Evolutionary conservation across 2,329 filamentous ascomycete species (phyloP).

Genomic region (Hypoxylon sp.): DNA sequence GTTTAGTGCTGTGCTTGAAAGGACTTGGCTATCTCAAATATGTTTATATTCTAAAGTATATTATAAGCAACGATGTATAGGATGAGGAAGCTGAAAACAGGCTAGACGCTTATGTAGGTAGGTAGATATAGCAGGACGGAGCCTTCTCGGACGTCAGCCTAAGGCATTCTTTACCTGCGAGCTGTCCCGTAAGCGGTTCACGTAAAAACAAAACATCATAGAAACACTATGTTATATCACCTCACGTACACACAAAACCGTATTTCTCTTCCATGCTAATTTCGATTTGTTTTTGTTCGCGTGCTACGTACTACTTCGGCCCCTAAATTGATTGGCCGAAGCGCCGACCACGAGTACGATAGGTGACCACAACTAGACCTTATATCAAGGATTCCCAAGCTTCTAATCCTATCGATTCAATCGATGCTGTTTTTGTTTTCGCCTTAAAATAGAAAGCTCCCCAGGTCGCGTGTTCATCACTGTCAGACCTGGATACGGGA

Average conservation of each 20-base stretch:
- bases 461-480: too few species aligned
- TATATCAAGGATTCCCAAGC: too few species aligned
- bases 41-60: neutral
- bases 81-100: neutral
- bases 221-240: neutral
- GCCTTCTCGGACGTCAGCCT: conserved; percentile 6
- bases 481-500: too few species aligned
- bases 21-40: neutral
- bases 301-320: neutral
- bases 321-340: neutral
- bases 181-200: neutral
- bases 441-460: too few species aligned
- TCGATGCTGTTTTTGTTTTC: too few species aligned
- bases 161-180: conserved; percentile 1
- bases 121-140: neutral
- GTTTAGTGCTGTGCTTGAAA: neutral
- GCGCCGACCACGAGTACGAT: too few species aligned
- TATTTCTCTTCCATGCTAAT: neutral
- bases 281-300: neutral
- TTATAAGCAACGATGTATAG: neutral
- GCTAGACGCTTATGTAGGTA: neutral
- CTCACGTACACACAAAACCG: neutral
- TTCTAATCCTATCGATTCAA: too few species aligned
- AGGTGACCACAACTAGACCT: too few species aligned
- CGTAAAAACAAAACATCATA: neutral